These are phyloP conservation scores for Chalciporus piperatus DNA, from an alignment of 768 basidiomycete genomes.

Conservation along the genomic window DNA sequence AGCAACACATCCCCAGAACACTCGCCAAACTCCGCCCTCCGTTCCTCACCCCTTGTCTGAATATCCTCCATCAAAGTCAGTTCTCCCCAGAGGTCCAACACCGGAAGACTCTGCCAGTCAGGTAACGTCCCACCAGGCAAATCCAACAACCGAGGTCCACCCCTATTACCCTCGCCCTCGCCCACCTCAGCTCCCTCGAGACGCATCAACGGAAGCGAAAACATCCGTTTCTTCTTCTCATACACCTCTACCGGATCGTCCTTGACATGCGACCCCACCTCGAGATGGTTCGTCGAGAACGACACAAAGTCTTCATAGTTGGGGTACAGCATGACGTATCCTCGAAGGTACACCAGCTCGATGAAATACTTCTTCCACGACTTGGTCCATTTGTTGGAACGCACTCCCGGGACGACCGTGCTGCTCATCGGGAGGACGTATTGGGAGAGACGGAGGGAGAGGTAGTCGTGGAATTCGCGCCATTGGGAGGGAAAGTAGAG, in stretches of 20 bases:
- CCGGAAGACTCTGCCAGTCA: constrained; percentile 52
- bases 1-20: constrained; percentile 24
- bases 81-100: constrained; percentile 64
- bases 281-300: constrained; percentile 88
- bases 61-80: constrained; percentile 37
- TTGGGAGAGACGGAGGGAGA: constrained; percentile 67
- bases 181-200: constrained; percentile 23
- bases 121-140: constrained; percentile 58
- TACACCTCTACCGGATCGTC: constrained; percentile 44
- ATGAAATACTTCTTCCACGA: constrained; percentile 93
- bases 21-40: constrained; percentile 34
- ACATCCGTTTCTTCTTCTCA: constrained; percentile 57
- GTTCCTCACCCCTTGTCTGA: constrained; percentile 31
- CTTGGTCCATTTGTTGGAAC: constrained; percentile 76
- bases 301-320: constrained; percentile 72
- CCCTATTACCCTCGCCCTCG: constrained; percentile 1
- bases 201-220: constrained; percentile 68
- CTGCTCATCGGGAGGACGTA: constrained; percentile 28
- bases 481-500: constrained; percentile 88
- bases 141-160: constrained; percentile 44
- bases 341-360: constrained; percentile 76
- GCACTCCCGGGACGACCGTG: constrained; percentile 66
- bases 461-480: constrained; percentile 82
- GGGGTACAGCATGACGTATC: constrained; percentile 88
- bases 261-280: constrained; percentile 79